Conservation (phyloP, 2,329 filamentous ascomycete species). For the Curvularia hawaiiensis region DNA sequence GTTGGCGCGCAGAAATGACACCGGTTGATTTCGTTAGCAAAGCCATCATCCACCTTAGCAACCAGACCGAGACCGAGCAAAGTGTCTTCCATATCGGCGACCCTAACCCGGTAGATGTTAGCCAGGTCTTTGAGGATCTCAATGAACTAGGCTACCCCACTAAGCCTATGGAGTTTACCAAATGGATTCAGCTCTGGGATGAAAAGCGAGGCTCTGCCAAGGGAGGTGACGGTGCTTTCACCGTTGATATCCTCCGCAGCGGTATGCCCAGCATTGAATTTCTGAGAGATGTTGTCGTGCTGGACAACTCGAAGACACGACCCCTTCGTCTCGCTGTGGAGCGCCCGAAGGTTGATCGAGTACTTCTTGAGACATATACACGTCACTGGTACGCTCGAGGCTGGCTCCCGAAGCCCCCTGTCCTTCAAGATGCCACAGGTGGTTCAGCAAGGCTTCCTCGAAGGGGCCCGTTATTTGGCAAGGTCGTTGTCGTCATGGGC, state of each 20-base stretch:
- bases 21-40: slow-evolving; percentile 81
- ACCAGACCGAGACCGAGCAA: slow-evolving; percentile 66
- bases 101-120: slow-evolving; percentile 70
- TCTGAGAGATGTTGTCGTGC: slow-evolving; percentile 71
- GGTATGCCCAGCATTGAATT: slow-evolving; percentile 80
- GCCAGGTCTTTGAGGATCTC: slow-evolving; percentile 68
- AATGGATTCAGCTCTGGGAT: slow-evolving; percentile 76
- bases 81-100: slow-evolving; percentile 77
- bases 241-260: slow-evolving; percentile 77
- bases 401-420: slow-evolving; percentile 71
- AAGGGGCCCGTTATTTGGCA: slow-evolving; percentile 67
- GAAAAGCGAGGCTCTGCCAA: slow-evolving; percentile 69
- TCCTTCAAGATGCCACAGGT: slow-evolving; percentile 54
- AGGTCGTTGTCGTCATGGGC: slow-evolving; percentile 77
- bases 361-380: slow-evolving; percentile 76
- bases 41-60: slow-evolving; percentile 72
- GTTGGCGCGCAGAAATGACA: slow-evolving; percentile 83
- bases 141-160: slow-evolving; percentile 73
- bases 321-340: slow-evolving; percentile 64
- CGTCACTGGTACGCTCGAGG: slow-evolving; percentile 81
- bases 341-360: slow-evolving; percentile 70
- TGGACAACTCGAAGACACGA: slow-evolving; percentile 72
- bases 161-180: slow-evolving; percentile 67
- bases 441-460: slow-evolving; percentile 52
- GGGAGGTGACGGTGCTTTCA: slow-evolving; percentile 73